Conservation (phyloP, 78 protist species). For the Diacronema lutheri region DNA sequence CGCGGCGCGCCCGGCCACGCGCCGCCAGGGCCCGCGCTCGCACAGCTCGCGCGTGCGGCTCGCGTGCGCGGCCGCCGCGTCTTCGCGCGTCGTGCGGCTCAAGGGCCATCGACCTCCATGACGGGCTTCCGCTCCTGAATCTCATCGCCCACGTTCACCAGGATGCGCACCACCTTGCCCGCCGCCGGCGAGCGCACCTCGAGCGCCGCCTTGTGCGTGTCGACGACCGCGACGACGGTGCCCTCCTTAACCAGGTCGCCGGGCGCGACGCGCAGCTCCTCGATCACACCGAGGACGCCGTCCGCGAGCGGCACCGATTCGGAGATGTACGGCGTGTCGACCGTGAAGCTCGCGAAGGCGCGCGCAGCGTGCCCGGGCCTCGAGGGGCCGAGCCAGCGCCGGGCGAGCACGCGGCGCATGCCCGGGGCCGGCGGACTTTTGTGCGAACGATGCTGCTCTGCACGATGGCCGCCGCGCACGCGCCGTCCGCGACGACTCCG, state of each 20-base stretch:
- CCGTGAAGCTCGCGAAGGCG: not conserved
- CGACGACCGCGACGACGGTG: not conserved
- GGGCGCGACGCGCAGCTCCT: not conserved
- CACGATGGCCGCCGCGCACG: no score
- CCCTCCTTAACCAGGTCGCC: not conserved
- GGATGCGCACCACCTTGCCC: not conserved
- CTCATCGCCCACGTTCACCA: not conserved
- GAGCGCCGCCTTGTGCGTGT: constrained; percentile 4
- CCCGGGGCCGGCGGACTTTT: no score
- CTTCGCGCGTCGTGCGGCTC: no score
- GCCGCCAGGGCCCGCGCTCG: no score
- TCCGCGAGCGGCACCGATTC: not conserved
- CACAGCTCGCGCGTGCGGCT: no score
- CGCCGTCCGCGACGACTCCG: no score
- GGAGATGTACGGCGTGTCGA: not conserved
- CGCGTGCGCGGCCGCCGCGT: no score
- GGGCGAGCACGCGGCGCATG: no score
- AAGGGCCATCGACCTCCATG: not conserved
- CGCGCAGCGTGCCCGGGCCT: no score
- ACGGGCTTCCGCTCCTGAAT: not conserved
- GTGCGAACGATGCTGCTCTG: no score
- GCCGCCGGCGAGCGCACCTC: not conserved
- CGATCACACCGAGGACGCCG: not conserved
- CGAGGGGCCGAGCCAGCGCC: no score
- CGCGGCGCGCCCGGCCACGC: no score